Conservation (phyloP, 345 rosid genomes). For the Viola odorata region DNA sequence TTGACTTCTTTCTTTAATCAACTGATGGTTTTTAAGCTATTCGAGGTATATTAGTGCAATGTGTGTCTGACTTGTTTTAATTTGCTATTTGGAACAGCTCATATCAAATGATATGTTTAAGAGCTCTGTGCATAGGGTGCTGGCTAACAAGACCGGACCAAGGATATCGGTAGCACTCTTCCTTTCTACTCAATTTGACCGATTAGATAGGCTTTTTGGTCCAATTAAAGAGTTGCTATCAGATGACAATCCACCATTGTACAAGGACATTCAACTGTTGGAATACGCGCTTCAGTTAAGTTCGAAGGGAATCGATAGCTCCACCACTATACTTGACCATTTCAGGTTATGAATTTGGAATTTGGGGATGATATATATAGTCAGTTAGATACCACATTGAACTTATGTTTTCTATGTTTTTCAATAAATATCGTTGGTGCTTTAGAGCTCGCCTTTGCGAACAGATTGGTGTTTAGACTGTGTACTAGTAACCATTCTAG, state of each 20-base stretch:
- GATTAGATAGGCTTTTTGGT: constrained; percentile 12
- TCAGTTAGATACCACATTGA: too few species aligned
- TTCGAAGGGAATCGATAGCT: constrained; percentile 2
- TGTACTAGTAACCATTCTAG: too few species aligned
- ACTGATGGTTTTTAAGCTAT: too few species aligned
- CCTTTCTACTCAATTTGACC: constrained; percentile 11
- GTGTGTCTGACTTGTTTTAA: too few species aligned
- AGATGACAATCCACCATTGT: constrained; percentile 18
- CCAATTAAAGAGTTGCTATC: constrained; percentile 18
- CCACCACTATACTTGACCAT: not conserved
- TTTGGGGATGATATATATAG: too few species aligned
- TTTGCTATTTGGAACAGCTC: constrained; percentile 6
- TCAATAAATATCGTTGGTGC: too few species aligned
- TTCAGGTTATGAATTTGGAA: constrained; percentile 6
- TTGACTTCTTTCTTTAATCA: too few species aligned
- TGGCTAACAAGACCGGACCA: constrained; percentile 18
- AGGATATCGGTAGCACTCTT: constrained; percentile 22
- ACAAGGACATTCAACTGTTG: constrained; percentile 7
- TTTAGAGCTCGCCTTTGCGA: too few species aligned
- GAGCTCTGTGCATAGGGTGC: constrained; percentile 23
- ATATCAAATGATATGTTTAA: constrained; percentile 17
- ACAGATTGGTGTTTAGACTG: too few species aligned
- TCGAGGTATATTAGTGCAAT: not conserved
- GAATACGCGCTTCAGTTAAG: constrained; percentile 1
- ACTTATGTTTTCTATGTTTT: too few species aligned